Base-by-base conservation (phyloP, 345 rosid species). In the Citrus trifoliata region DNA sequence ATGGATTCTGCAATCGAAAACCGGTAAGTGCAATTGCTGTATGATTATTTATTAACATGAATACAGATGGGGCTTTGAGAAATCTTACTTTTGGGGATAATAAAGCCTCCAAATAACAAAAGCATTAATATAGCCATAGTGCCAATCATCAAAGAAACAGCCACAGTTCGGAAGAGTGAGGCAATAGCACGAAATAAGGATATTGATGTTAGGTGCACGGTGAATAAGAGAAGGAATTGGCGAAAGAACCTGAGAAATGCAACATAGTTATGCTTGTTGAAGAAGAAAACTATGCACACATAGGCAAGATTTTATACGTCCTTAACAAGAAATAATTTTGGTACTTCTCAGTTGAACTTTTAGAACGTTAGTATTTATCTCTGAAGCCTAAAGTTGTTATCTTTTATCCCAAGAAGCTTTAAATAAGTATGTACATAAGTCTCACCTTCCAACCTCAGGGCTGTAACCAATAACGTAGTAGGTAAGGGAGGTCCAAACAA, bases 401-500 rank as follows among this genome's bases (percentile, higher is more conserved):
- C 13, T 10, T 10, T 46, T 4, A 46, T 18, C 18, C 22, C 58
- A 16, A 53, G 7, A 53, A 53, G 58, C 58, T 53, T 53, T 18
- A 53, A 53, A 53, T 53, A 16, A 53, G 21, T 28, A 27, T 40
- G 14, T 62, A 10, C 6, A n/a, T 25, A 19, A 30, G 6, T 62
- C 46, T 28, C 61, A 81, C 91, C 95, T 85, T 72, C 77, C 61
- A 6, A 87, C 84, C 33, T 87, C 89, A 8, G 97, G 96, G 21
- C 89, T 90, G 83, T 83, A 91, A 28, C 98, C 98, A 2, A 91
- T 88, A 65, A 86, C 78, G 74, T 85, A 94, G 46, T 93, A 94
- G 28, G 98, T 91, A 10, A 93, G 82, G 38, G 83, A 79, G 67
- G 88, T 87, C 96, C 95, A 94, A 28, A 89, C 81, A 25, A 80